phyloP scores from a whole-genome alignment of 2,329 filamentous ascomycete genomes.

The Alternaria postmessia region DNA sequence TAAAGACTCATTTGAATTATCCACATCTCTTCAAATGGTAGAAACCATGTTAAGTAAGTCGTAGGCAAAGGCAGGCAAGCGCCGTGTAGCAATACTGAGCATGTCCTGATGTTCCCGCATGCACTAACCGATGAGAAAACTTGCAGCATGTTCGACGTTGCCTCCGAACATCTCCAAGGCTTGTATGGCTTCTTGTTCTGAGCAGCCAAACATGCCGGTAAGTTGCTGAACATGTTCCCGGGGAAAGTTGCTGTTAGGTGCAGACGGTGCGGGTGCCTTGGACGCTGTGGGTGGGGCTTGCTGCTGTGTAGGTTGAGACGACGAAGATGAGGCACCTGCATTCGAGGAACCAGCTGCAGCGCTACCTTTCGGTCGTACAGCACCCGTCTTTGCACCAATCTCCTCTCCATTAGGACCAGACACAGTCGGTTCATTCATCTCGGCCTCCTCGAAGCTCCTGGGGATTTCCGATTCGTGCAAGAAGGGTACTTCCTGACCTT shows the following conservation, averaged over 20 bases:
- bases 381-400: constrained; percentile 84
- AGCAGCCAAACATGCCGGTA: constrained; percentile 75
- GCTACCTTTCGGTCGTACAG: constrained; percentile 65
- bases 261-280: constrained; percentile 24
- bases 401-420: constrained; percentile 87
- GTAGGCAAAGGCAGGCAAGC: not conserved
- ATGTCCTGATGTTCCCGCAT: not conserved
- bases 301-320: constrained; percentile 16
- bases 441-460: constrained; percentile 75
- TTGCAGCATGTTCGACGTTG: constrained; percentile 87
- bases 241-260: constrained; percentile 52
- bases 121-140: constrained; percentile 68
- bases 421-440: constrained; percentile 81
- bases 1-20: not conserved
- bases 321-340: constrained; percentile 26
- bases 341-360: constrained; percentile 39
- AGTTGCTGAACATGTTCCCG: constrained; percentile 78
- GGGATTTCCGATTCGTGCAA: constrained; percentile 93
- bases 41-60: not conserved
- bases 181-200: constrained; percentile 76
- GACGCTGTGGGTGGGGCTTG: constrained; percentile 23
- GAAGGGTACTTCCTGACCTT: constrained; percentile 87
- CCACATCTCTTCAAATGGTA: not conserved
- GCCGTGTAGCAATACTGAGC: not conserved
- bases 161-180: constrained; percentile 84